Evolutionary conservation across 1,139 yeast species (phyloP), one percentile per base, ranked within the genome.

Genomic region (Sugiyamaella pinicola): DNA sequence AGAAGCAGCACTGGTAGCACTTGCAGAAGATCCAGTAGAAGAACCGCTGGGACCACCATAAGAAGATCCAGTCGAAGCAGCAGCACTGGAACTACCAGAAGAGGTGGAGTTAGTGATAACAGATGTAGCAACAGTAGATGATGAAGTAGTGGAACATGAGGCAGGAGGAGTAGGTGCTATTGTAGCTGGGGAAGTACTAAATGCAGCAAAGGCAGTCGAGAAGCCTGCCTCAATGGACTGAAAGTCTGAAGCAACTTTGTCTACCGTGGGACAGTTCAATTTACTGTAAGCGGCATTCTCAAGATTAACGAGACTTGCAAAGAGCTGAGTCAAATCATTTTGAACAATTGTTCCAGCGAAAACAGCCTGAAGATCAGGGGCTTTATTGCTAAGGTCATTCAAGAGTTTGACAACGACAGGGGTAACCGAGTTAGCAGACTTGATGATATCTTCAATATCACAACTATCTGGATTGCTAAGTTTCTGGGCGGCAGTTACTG

Each of bases 291-390:
- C 52, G 18, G 57, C 55, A 2, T 39, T 13, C 42, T 54, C 54
- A 15, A 58, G 44, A 13, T 48, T 24, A 44, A 39, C 53, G 33
- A 54, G 47, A 38, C 48, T 31, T 21, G 46, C 33, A 31, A 55
- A 53, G 12, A 58, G 51, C 10, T 22, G 29, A 29, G 54, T 46
- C 43, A 58, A 47, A 31, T 57, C 59, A 13, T 33, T 42, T 47
- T 50, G 49, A 33, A 58, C 60, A 52, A 58, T 56, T 6, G 46
- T 6, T 15, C 52, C 45, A 35, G 57, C 53, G 19, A 56, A 57
- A 33, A 57, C 60, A 33, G 56, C 52, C 13, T 52, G 31, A 44
- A 58, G 38, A 34, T 52, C 56, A 37, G 55, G 47, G 13, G 48
- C 51, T 53, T 58, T 56, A 35, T 39, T 13, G 21, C 50, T 50